Evolutionary conservation across 192 early-diverging fungal genomes (phyloP).

Genomic region (Rhizophagus clarus): DNA sequence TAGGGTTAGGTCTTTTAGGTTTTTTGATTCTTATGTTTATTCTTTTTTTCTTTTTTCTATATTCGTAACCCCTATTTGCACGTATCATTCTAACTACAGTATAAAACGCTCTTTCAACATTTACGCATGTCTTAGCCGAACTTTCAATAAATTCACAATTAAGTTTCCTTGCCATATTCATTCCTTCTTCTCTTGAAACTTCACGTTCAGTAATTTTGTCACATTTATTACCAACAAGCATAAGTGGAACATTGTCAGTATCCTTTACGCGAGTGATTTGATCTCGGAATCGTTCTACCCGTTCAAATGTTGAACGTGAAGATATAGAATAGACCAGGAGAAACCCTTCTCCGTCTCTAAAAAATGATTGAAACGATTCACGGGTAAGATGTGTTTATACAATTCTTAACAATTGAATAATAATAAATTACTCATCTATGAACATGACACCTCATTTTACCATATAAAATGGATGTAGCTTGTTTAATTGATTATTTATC

Average conservation of each 20-base stretch:
- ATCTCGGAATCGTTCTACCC: slow-evolving; percentile 81
- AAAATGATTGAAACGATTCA: too few relatives aligned
- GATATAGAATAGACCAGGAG: slow-evolving; percentile 91
- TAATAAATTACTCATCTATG: too few relatives aligned
- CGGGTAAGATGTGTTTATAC: too few relatives aligned
- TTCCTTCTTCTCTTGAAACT: slow-evolving; percentile 83
- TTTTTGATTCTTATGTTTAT: too few relatives aligned
- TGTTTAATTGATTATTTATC: too few relatives aligned
- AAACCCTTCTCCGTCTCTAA: slow-evolving; percentile 80
- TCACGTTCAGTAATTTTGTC: slow-evolving; percentile 82
- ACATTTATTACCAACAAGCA: slow-evolving; percentile 95
- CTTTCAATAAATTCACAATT: slow-evolving; percentile 88
- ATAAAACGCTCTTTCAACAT: slow-evolving; percentile 91
- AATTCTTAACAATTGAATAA: too few relatives aligned
- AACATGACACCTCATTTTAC: neutral
- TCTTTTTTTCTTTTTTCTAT: too few relatives aligned
- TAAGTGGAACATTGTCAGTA: slow-evolving; percentile 79
- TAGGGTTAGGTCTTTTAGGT: too few relatives aligned
- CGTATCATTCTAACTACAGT: slow-evolving; percentile 83
- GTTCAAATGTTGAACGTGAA: slow-evolving; percentile 85
- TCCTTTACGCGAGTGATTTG: slow-evolving; percentile 92
- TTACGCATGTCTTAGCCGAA: slow-evolving; percentile 85
- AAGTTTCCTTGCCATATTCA: slow-evolving; percentile 71
- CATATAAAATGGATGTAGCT: neutral
- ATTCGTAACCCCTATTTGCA: slow-evolving; percentile 21